These are phyloP conservation scores for Pyrus pyrifolia DNA, from an alignment of 306 rosid genomes.

Conservation along the genomic window DNA sequence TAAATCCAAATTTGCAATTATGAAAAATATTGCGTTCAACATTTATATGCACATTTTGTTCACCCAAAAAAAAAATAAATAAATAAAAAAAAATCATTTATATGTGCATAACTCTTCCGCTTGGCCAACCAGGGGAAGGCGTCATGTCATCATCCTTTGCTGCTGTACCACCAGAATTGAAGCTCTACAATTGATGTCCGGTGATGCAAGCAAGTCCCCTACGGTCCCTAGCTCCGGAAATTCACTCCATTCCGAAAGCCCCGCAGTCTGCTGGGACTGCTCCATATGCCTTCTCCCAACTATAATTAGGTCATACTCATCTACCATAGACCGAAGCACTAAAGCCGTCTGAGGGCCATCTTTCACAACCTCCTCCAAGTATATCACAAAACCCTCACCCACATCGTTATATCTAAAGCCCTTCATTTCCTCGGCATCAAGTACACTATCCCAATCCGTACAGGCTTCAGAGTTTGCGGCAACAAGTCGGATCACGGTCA, in stretches of 20 bases:
- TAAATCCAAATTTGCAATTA: background rate
- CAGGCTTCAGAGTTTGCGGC: background rate
- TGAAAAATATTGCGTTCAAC: background rate
- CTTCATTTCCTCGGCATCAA: constrained; percentile 9
- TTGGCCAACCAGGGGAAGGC: background rate
- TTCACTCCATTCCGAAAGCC: constrained; percentile 57
- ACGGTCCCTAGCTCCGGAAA: constrained; percentile 54
- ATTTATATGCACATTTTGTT: background rate
- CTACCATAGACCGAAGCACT: constrained; percentile 11
- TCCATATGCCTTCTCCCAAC: constrained; percentile 47
- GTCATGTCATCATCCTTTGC: constrained; percentile 21
- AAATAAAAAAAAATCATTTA: background rate
- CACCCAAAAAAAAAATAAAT: too few relatives aligned
- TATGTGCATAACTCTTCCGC: background rate
- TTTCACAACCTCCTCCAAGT: constrained; percentile 3
- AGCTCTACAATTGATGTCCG: constrained; percentile 31
- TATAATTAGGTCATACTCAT: constrained; percentile 38
- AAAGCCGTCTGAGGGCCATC: constrained; percentile 16
- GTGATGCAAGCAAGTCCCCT: constrained; percentile 64
- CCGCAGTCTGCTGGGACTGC: constrained; percentile 27
- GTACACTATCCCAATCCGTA: background rate
- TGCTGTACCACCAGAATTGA: constrained; percentile 58
- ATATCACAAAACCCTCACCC: background rate
- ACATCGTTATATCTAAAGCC: background rate
- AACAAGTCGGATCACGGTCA: constrained; percentile 21